Base-by-base conservation (phyloP, 2,329 filamentous ascomycete species). In the Blastomyces parvus region DNA sequence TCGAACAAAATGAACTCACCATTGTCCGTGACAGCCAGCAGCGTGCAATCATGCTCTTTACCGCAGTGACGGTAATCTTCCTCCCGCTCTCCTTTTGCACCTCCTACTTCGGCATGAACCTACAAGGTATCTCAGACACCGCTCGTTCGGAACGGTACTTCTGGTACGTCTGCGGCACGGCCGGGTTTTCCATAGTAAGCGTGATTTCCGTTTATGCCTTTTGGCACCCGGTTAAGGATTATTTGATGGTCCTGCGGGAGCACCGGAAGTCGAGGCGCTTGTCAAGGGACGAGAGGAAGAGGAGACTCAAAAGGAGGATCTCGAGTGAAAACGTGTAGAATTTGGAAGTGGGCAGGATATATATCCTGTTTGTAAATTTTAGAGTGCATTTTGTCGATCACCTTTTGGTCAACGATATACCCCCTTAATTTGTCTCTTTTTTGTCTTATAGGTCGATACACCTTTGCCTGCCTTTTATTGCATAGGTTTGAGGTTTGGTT, bases 51-150 rank as follows among this genome's bases (percentile, higher is more conserved):
- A 48, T 63, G 36, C 63, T 59, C 40, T 65, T 69, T 59, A 69
- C 68, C 1, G 57, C 67, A 0, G 65, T 69, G 14, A 69, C 68
- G 1, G 57, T 68, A 5, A 44, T 69, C 17, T 69, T 69, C 55
- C 61, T 69, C 13, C 68, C 68, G 9, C 25, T 68, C 30, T 59
- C 61, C 8, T 68, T 69, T 55, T 64, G 66, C 14, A 63, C 68
- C 6, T 61, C 62, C n/a, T 66, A 61, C 33, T 67, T 69, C 36
- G 67, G 68, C 19, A 69, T 69, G 68, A 69, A 69, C 36, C 36
- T 65, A 1, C 53, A 52, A n/a, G 68, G 64, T 48, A 69, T 70
- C n/a, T 62, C 64, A 30, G 63, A 69, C 36, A 68, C 60, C 1
- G 17, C 25, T 13, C 53, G 55, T 30, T 63, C 55, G 3, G 61